Conservation (phyloP, 495 filamentous ascomycete genomes). For the Hyaloscypha variabilis region DNA sequence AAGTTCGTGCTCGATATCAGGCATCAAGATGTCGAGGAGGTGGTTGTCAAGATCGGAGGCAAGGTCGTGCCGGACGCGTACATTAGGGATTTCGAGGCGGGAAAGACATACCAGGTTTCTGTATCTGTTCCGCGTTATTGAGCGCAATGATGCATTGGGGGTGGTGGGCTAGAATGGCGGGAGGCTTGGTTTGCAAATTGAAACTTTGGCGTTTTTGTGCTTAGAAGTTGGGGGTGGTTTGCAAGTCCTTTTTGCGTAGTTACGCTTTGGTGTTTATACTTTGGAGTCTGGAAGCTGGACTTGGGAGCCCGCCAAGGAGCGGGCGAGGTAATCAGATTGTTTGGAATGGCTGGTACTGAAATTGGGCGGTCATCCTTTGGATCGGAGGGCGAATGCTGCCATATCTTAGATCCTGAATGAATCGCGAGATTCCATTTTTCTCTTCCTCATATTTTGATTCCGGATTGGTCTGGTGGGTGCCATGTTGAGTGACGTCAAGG, state of each 20-base stretch:
- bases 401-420: neutral
- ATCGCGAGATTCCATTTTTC: neutral
- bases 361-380: neutral
- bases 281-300: neutral
- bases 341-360: neutral
- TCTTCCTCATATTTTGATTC: neutral
- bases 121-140: neutral
- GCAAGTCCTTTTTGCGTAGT: neutral
- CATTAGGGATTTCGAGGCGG: constrained; percentile 41
- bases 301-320: neutral
- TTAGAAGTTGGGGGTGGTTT: neutral
- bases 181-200: neutral
- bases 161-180: neutral
- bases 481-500: too few species aligned
- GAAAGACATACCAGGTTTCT: constrained; percentile 42
- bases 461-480: too few species aligned
- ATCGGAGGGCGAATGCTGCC: neutral
- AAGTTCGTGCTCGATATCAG: constrained; percentile 50
- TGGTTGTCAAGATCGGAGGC: constrained; percentile 40
- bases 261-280: neutral
- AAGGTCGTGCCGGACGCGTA: constrained; percentile 39
- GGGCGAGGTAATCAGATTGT: too few species aligned
- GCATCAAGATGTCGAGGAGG: constrained; percentile 43
- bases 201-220: neutral
- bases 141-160: neutral